A percentile compares a stretch with the other conserved stretches of the same genome.
phyloP scores from a whole-genome alignment of 345 rosid genomes.

The Punica granatum region DNA sequence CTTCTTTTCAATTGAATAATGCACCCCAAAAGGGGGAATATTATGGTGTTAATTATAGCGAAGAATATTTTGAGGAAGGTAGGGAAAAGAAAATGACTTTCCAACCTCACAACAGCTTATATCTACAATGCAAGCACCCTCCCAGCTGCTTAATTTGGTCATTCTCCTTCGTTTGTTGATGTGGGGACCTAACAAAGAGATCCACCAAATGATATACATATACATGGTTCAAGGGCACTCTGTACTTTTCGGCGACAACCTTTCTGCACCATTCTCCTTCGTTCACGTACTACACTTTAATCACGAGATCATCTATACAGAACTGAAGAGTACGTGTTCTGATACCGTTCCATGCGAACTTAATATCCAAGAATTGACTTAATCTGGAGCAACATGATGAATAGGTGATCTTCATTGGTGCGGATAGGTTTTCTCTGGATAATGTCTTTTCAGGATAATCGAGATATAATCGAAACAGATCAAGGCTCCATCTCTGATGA shows the following conservation, averaged over 20 bases:
- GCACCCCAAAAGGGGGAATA: neutral
- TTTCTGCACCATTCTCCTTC: no score
- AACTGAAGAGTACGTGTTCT: no score
- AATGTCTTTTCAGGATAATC: no score
- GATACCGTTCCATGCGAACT: no score
- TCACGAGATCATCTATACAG: no score
- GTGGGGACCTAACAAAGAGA: neutral
- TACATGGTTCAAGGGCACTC: neutral
- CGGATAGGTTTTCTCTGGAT: no score
- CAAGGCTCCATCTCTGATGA: no score
- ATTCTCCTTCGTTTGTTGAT: neutral
- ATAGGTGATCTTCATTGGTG: no score
- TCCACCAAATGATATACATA: neutral
- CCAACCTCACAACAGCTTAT: slow-evolving; percentile 60
- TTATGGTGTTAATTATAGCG: slow-evolving; percentile 2
- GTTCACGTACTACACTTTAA: no score
- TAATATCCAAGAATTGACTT: no score
- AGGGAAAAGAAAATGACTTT: slow-evolving; percentile 65
- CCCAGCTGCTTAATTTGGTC: neutral
- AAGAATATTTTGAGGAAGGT: slow-evolving; percentile 18
- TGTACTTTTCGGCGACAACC: neutral
- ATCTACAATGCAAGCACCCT: slow-evolving; percentile 32
- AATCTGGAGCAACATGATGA: no score
- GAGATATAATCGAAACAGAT: no score
- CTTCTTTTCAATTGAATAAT: slow-evolving; percentile 12